Evolutionary conservation across 257 asterid species (phyloP).

Genomic region (Gentiana macrophylla): DNA sequence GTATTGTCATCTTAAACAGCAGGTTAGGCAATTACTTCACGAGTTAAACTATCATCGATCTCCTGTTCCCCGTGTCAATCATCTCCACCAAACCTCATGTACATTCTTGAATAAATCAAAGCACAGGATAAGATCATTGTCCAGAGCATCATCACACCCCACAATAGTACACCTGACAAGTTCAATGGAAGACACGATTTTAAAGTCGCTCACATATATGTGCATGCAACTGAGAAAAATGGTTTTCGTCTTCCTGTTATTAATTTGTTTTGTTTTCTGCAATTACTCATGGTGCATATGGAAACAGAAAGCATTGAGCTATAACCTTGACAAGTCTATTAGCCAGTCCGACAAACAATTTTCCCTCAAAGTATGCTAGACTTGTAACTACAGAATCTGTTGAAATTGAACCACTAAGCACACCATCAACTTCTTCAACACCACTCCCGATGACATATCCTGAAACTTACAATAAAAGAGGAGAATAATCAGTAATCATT

Average conservation of each 20-base stretch:
- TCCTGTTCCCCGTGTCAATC: too few relatives aligned
- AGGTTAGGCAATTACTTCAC: too few relatives aligned
- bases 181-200: background rate
- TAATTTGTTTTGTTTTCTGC: background rate
- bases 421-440: slow-evolving; percentile 22
- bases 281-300: background rate
- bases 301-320: background rate
- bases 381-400: slow-evolving; percentile 51
- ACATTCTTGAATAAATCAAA: too few relatives aligned
- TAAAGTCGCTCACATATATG: background rate
- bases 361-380: slow-evolving; percentile 54
- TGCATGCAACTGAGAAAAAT: background rate
- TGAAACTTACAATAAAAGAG: slow-evolving; percentile 13
- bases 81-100: too few relatives aligned
- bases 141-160: slow-evolving; percentile 8
- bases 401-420: slow-evolving; percentile 41
- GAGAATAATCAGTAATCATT: background rate
- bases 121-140: background rate
- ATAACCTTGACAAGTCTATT: slow-evolving; percentile 53
- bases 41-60: too few relatives aligned
- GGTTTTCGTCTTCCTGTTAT: background rate
- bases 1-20: too few relatives aligned
- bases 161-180: slow-evolving; percentile 21
- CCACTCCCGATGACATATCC: slow-evolving; percentile 43
- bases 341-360: slow-evolving; percentile 66